Base-by-base conservation (phyloP, 371 early-diverging fungal genomes). In the Lichtheimia hyalospora region DNA sequence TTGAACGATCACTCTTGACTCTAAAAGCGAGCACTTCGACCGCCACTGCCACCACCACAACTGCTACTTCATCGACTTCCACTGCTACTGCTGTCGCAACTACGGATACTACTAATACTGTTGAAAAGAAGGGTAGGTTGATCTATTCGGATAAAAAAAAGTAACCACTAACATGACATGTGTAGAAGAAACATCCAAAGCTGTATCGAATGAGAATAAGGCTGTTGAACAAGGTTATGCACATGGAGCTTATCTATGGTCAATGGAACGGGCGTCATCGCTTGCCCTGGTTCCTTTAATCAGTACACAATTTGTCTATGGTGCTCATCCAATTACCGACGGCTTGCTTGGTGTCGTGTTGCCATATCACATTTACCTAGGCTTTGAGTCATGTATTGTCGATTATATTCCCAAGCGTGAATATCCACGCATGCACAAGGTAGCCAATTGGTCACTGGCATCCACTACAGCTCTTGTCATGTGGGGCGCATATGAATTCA, bases 401-500 rank as follows among this genome's bases (percentile, higher is more conserved):
- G 97, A 97, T 75, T 97, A 97, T 71, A 72, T 95, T 43, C 92
- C 89, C 25, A 70, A 70, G 25, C 84, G 93, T 39, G 84, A 80
- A 44, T 84, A 71, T 70, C 87, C 89, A 21, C 71, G 81, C 25
- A 62, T 88, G 46, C 74, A 92, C 83, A 72, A 79, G 49, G 71
- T 84, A 39, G 57, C 79, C n/a, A 79, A 64, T 61, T 87, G 87
- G 83, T 60, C 83, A 28, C 74, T 93, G 42, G 77, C 75, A 18
- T 74, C 71, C 7, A 67, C 84, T 23, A 93, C 95, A 8, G 87
- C 81, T 13, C 66, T 88, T 46, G 73, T 84, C 7, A 74, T 95
- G 71, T 92, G 92, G 77, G 97, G 96, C n/a, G 89, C 87, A 68
- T 97, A 89, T 79, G 75, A 88, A 65, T 92, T 96, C 82, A 97